Conservation (phyloP, 2,329 filamentous ascomycete genomes). For the Claviceps citrina region DNA sequence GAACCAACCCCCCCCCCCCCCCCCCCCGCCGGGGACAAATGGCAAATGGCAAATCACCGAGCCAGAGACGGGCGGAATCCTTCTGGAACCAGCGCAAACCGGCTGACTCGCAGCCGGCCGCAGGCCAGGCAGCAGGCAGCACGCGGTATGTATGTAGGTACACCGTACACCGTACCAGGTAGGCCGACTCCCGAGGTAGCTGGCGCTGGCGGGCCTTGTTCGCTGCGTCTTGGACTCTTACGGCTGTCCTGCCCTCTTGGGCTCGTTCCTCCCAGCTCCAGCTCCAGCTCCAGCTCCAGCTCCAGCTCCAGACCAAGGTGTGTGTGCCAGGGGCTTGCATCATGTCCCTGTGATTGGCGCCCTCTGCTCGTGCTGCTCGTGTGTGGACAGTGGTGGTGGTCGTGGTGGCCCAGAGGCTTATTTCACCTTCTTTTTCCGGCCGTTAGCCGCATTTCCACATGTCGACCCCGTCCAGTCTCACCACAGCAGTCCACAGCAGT, state of each 20-base stretch:
- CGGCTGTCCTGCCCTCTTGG: background rate
- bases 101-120: background rate
- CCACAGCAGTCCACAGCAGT: too few relatives aligned
- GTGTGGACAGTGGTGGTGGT: too few relatives aligned
- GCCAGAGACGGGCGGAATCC: slow-evolving; percentile 2
- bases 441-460: slow-evolving; percentile 5
- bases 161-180: too few relatives aligned
- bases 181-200: too few relatives aligned
- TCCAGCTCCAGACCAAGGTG: too few relatives aligned
- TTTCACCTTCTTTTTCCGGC: slow-evolving; percentile 8
- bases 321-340: slow-evolving; percentile 2
- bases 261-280: slow-evolving; percentile 1
- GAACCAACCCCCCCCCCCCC: too few relatives aligned
- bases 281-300: too few relatives aligned
- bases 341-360: slow-evolving; percentile 6
- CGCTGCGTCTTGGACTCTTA: too few relatives aligned
- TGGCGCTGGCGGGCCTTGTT: too few relatives aligned
- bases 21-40: too few relatives aligned
- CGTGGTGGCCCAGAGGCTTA: slow-evolving; percentile 4
- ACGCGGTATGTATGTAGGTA: background rate
- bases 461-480: background rate
- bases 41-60: slow-evolving; percentile 6
- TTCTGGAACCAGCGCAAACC: slow-evolving; percentile 6
- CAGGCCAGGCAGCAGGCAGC: background rate
- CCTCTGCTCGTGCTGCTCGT: background rate